Base-by-base conservation (phyloP, 1,139 yeast genomes). In the Yamadazyma sp. region DNA sequence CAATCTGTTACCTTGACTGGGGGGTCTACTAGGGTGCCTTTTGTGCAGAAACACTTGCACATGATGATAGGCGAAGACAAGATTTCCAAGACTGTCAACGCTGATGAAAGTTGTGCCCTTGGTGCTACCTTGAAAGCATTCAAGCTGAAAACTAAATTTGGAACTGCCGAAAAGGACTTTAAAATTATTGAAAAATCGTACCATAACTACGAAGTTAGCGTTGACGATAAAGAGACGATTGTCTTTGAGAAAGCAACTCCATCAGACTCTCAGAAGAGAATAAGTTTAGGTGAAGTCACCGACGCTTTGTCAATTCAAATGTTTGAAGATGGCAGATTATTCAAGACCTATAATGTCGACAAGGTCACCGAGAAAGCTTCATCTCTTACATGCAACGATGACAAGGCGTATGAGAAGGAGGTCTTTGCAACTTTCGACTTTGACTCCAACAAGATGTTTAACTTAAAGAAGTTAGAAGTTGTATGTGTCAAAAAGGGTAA, bases 31-130 rank as follows among this genome's bases (percentile, higher is more conserved):
- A 80, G 99, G 59, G 86, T 89, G 21, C 98, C 98, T 13, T 76
- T 86, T 53, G 83, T 92, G 37, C 95, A 88, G 59, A 69, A 73
- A 34, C 76, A 72, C 39, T 61, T 84, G 43, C 53, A 64, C 5
- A 59, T 74, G 4, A 68, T 85, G 33, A 64, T 83, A 30, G 82
- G 82, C 2, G 81, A 79, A 22, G 81, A 76, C 2, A 67, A 71
- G 39, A 69, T 94, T 35, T 75, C 96, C n/a, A 89, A 84, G 59
- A 87, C 84, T 40, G 95, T 94, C 35, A 92, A 92, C 59, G 94
- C 98, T 0, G 99, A 92, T 62, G 99, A 92, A 62, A 82, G 97
- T 43, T 89, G 88, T 42, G 96, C 89, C 11, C 71, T 87, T 53
- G 99, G 99, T 38, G 81, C 95, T 5, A 81, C 96, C 11, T 67